Evolutionary conservation across 805 yeast species (phyloP).

Genomic region (Yarrowia sp.): DNA sequence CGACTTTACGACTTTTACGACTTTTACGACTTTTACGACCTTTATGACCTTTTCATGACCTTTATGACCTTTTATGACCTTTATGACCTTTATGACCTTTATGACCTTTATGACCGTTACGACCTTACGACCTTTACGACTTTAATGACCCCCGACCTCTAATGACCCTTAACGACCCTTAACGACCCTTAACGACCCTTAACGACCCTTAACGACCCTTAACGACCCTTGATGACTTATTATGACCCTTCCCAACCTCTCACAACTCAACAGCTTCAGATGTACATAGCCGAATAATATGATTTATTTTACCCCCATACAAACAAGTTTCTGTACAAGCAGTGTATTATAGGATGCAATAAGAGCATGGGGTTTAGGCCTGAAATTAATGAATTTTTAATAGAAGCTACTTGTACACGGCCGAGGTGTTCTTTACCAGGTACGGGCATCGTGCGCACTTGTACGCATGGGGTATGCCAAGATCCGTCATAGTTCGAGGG

Average conservation of each 20-base stretch:
- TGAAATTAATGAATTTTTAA: too few species aligned
- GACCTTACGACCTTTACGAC: conserved; percentile 8
- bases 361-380: too few species aligned
- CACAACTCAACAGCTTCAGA: not conserved
- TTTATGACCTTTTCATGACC: conserved; percentile 4
- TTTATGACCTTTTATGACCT: conserved; percentile 6
- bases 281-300: conserved; percentile 10
- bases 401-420: not conserved
- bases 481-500: not conserved
- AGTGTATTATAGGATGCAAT: too few species aligned
- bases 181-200: not conserved
- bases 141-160: not conserved
- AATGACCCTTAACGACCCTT: conserved; percentile 3
- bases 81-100: conserved; percentile 12
- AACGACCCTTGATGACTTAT: not conserved
- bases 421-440: not conserved
- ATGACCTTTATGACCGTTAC: conserved; percentile 3
- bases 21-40: conserved; percentile 6
- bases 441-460: too few species aligned
- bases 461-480: not conserved
- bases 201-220: not conserved
- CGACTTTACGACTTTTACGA: not conserved
- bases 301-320: too few species aligned
- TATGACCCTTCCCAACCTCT: not conserved
- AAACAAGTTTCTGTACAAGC: too few species aligned